These are phyloP conservation scores for Cladosporium sp. DNA, from an alignment of 2,329 filamentous ascomycete species.

Conservation along the genomic window DNA sequence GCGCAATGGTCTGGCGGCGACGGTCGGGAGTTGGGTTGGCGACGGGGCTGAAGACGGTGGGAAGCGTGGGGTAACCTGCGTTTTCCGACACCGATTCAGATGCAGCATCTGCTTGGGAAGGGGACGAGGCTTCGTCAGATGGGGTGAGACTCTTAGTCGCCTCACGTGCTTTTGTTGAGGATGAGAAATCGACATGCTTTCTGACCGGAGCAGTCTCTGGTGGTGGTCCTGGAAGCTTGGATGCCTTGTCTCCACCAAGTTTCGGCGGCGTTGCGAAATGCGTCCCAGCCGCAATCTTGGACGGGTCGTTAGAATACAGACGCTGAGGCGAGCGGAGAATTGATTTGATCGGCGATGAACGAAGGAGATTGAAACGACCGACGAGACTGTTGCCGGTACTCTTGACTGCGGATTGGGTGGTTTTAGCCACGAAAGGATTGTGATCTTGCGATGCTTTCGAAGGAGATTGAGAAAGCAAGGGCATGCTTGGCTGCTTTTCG, in stretches of 20 bases:
- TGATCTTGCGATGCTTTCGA: slow-evolving; percentile 21
- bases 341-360: slow-evolving; percentile 51
- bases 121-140: slow-evolving; percentile 20
- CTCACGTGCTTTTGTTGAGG: slow-evolving; percentile 42
- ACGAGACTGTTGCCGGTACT: slow-evolving; percentile 30
- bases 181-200: slow-evolving; percentile 78
- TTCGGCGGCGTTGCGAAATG: slow-evolving; percentile 43
- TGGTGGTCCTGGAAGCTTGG: slow-evolving; percentile 24
- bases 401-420: slow-evolving; percentile 28
- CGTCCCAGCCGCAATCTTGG: slow-evolving; percentile 55
- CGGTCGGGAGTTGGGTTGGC: slow-evolving; percentile 29
- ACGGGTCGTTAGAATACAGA: slow-evolving; percentile 53
- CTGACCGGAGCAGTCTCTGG: slow-evolving; percentile 64
- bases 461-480: slow-evolving; percentile 30
- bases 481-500: slow-evolving; percentile 17
- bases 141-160: slow-evolving; percentile 15
- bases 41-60: slow-evolving; percentile 15
- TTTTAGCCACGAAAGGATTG: slow-evolving; percentile 20
- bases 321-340: slow-evolving; percentile 57
- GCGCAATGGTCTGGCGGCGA: slow-evolving; percentile 30
- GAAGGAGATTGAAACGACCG: slow-evolving; percentile 43
- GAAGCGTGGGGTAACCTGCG: slow-evolving; percentile 17
- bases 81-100: slow-evolving; percentile 11
- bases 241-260: slow-evolving; percentile 12
- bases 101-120: background rate